Evolutionary conservation across 2,329 filamentous ascomycete species (phyloP).

Genomic region (Aspergillus japonicus): DNA sequence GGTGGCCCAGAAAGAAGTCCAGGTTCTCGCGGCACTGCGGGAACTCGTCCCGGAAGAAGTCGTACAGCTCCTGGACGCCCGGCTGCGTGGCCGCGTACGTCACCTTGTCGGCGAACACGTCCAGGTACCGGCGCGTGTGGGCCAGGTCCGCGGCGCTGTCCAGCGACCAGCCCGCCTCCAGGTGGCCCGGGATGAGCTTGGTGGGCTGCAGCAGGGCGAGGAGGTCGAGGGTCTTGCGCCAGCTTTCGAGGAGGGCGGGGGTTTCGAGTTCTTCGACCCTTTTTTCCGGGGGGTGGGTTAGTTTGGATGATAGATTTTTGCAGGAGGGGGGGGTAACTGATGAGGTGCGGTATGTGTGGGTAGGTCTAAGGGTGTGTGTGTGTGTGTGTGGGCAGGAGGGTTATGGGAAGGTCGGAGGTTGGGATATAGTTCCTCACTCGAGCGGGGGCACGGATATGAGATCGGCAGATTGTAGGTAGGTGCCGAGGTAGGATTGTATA

Average conservation of each 20-base stretch:
- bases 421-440: no score
- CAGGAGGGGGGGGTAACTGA: no score
- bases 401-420: no score
- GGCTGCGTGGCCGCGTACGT: constrained; percentile 24
- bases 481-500: no score
- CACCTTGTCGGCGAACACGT: constrained; percentile 30
- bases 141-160: constrained; percentile 28
- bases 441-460: no score
- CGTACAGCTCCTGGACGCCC: constrained; percentile 28
- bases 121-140: constrained; percentile 31
- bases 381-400: no score
- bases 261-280: constrained; percentile 35
- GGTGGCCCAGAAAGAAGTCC: constrained; percentile 36
- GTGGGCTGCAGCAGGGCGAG: constrained; percentile 28
- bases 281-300: not conserved
- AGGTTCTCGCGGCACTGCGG: constrained; percentile 30
- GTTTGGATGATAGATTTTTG: not conserved
- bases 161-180: constrained; percentile 30
- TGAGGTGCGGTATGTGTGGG: no score
- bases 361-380: no score
- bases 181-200: constrained; percentile 30
- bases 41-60: constrained; percentile 31
- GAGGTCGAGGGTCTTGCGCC: constrained; percentile 26
- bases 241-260: constrained; percentile 26
- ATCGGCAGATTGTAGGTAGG: no score